Evolutionary conservation across 208 protist species (phyloP), one percentile per base, ranked within the genome.

Genomic region (Borovskyia barvae): DNA sequence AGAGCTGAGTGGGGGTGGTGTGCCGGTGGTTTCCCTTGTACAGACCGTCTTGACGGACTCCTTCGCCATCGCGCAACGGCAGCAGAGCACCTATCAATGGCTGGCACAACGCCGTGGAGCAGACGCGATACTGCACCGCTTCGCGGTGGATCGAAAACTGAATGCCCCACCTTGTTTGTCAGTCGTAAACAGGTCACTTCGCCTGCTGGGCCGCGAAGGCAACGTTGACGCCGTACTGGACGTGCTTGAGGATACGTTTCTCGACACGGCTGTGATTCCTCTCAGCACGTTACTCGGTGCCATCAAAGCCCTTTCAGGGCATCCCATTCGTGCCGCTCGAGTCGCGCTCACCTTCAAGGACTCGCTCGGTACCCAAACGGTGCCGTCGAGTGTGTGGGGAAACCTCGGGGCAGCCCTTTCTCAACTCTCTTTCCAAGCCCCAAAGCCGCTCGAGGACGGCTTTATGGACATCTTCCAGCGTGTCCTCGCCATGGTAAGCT

Each of bases 401-500:
- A 60, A 75, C 32, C 43, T 82, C 0, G 56, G 55, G 8, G 51
- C 70, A 5, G 72, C 71, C 11, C 41, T 87, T 22, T 73, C 71
- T n/a, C 75, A 83, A 57, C 60, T 66, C 30, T 51, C 80, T 17
- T 59, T 74, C 15, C 70, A 77, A 62, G 69, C 56, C 56, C 59
- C 75, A 22, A 58, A 58, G 49, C 80, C 47, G 25, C 72, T 74
- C 15, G 75, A 62, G 37, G 80, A 80, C 12, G 54, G 80, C 43
- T 77, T 94, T 30, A 62, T 92, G 54, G 73, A 80, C 8, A 48
- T 91, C 0, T 88, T 91, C 59, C 75, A 79, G 35, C 47, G 77
- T 19, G 62, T 86, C 0, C 45, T 95, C 1, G 54, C 69, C 24
- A 67, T 78, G 24, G 72, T 82, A 39, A 75, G 82, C 24, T 47